Base-by-base conservation (phyloP, 2,329 filamentous ascomycete species). In the Ceratocystis lukuohia region DNA sequence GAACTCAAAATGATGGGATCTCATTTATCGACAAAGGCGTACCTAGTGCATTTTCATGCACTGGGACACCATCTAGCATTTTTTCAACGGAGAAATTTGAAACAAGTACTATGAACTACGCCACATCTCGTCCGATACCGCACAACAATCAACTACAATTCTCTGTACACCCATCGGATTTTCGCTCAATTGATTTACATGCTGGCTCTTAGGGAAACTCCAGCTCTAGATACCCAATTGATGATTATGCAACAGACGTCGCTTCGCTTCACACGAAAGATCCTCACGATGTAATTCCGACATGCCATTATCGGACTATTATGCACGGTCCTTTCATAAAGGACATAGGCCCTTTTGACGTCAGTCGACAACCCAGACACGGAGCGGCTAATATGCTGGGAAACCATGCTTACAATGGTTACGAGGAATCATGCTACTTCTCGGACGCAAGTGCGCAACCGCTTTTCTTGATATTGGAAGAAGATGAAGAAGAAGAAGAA, bases 361-460 rank as follows among this genome's bases (percentile, higher is more conserved):
- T 4, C 6, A 37, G 50, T 33, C 48, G 20, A 28, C 48, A 5
- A 53, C 8, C 20, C 37, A 33, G 64, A 61, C 17, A 37, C 6
- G 17, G 20, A n/a, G n/a, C 22, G 5, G 15, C 41, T 3, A 37
- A 45, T 17, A 12, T 50, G 4, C 5, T 33, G 44, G 4, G 22
- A 10, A 5, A 61, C 17, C 5, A 17, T 37, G 6, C 30, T 30
- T 33, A 48, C 7, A 15, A 28, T 10, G 25, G 50, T 30, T 37
- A 62, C 30, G 6, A 8, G n/a, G 44, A 62, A 37, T 37, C 25
- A 17, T 30, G 20, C 41, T 61, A 64, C 62, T 57, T 61, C 17
- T 56, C 37, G 25, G 25, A 46, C 62, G 65, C 65, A 64, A 69
- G 65, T 64, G 65, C 61, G 62, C 61, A 57, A 33, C 37, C 30